phyloP scores from a whole-genome alignment of 1,284 basidiomycete species.

The Anthracocystis panici-leucophaei region DNA sequence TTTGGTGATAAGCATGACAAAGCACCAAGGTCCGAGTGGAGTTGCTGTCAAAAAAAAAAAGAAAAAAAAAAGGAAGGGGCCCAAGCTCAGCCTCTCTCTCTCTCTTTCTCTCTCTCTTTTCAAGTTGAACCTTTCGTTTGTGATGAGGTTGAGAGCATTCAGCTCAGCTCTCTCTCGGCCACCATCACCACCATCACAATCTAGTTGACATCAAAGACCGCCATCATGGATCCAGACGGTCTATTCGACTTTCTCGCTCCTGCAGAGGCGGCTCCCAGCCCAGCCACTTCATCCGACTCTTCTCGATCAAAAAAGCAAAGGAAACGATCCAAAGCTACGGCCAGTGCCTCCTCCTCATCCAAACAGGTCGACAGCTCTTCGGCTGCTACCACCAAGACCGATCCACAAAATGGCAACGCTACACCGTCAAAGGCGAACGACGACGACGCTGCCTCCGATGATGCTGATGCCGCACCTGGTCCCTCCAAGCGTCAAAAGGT shows the following conservation, averaged over 20 bases:
- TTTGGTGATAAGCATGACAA: slow-evolving; percentile 6
- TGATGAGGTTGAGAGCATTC: not conserved
- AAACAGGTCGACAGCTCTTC: slow-evolving; percentile 4
- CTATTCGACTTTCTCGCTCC: slow-evolving; percentile 54
- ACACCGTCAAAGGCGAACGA: slow-evolving; percentile 2
- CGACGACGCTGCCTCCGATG: slow-evolving; percentile 22
- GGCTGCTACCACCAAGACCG: not conserved
- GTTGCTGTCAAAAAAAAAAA: not conserved
- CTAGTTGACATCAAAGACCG: not conserved
- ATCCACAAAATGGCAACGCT: slow-evolving; percentile 6
- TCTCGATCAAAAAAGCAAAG: slow-evolving; percentile 47
- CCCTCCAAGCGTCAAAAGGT: slow-evolving; percentile 49
- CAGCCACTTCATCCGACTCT: slow-evolving; percentile 29
- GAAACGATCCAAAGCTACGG: slow-evolving; percentile 41
- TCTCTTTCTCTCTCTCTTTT: not conserved
- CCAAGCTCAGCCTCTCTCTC: slow-evolving; percentile 19
- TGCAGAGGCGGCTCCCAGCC: slow-evolving; percentile 30
- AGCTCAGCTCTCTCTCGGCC: not conserved
- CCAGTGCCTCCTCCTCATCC: slow-evolving; percentile 25
- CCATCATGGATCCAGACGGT: slow-evolving; percentile 54
- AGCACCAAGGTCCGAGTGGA: slow-evolving; percentile 13
- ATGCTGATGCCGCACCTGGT: slow-evolving; percentile 26
- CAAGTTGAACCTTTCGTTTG: no score
- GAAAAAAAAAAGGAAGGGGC: not conserved
- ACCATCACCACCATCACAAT: slow-evolving; percentile 8